phyloP scores from a whole-genome alignment of 371 early-diverging fungal species.

The Rhizopus stolonifer region DNA sequence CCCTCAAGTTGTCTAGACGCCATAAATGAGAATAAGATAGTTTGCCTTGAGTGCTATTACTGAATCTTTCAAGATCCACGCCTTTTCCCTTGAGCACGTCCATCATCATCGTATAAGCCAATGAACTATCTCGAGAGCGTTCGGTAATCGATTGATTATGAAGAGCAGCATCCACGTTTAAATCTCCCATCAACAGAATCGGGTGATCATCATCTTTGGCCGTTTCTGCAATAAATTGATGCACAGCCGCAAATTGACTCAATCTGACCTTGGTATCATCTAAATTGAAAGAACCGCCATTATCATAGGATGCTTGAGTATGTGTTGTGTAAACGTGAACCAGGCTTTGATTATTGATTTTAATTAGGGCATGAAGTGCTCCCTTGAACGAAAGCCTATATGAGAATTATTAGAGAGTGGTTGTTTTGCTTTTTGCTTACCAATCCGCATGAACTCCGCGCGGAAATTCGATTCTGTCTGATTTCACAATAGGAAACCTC shows the following conservation, averaged over 20 bases:
- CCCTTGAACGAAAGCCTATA: slow-evolving; percentile 74
- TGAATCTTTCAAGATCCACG: slow-evolving; percentile 23
- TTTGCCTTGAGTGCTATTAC: slow-evolving; percentile 1
- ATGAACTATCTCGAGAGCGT: slow-evolving; percentile 35
- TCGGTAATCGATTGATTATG: slow-evolving; percentile 31
- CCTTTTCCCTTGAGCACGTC: slow-evolving; percentile 64
- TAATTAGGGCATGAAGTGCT: slow-evolving; percentile 72
- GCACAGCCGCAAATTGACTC: slow-evolving; percentile 59
- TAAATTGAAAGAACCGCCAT: slow-evolving; percentile 37
- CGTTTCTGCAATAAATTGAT: slow-evolving; percentile 59
- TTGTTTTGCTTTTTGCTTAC: slow-evolving; percentile 27
- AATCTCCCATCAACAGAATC: slow-evolving; percentile 69
- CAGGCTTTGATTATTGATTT: slow-evolving; percentile 39
- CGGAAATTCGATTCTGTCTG: slow-evolving; percentile 58
- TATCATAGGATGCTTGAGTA: slow-evolving; percentile 74
- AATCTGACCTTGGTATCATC: slow-evolving; percentile 57
- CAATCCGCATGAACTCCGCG: slow-evolving; percentile 72
- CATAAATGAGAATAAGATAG: slow-evolving; percentile 6
- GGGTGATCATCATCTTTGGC: slow-evolving; percentile 37
- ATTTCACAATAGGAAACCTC: slow-evolving; percentile 64
- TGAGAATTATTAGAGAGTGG: not conserved
- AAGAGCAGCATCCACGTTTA: slow-evolving; percentile 72
- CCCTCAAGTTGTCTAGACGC: slow-evolving; percentile 36
- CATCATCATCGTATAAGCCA: slow-evolving; percentile 71
- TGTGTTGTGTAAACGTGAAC: slow-evolving; percentile 82